Conservation (phyloP, 371 early-diverging fungal genomes). For the Mortierella sp. region DNA sequence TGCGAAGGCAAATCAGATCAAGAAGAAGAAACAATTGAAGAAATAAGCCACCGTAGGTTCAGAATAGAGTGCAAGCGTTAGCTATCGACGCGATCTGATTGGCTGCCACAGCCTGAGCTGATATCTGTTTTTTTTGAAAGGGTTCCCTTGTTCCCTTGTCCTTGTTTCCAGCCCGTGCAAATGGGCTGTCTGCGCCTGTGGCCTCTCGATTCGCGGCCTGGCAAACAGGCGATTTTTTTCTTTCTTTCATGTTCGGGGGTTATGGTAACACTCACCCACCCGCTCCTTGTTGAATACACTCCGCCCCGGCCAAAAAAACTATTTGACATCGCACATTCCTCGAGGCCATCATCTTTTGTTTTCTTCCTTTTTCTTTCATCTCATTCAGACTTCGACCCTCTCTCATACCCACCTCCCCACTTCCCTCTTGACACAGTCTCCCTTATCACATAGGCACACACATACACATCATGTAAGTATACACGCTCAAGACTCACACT, state of each 20-base stretch:
- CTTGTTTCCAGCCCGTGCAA: background rate
- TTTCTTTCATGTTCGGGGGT: constrained; percentile 2
- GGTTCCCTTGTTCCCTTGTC: background rate
- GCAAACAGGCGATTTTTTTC: constrained; percentile 13
- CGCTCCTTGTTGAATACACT: background rate
- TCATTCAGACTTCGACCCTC: constrained; percentile 2
- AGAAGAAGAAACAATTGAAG: constrained; percentile 20
- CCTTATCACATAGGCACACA: background rate
- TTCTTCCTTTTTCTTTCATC: constrained; percentile 14
- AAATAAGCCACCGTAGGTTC: constrained; percentile 15
- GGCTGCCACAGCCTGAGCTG: constrained; percentile 52
- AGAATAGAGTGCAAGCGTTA: background rate
- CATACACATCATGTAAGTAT: constrained; percentile 39
- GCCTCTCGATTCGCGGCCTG: background rate
- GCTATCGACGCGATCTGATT: constrained; percentile 36
- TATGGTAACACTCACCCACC: constrained; percentile 7
- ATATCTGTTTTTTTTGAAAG: constrained; percentile 21
- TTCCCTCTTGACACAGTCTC: constrained; percentile 6
- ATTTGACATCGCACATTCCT: constrained; percentile 10
- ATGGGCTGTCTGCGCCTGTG: background rate
- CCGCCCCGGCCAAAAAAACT: constrained; percentile 3
- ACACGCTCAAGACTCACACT: background rate
- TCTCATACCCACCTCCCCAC: background rate
- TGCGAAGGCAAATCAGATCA: background rate
- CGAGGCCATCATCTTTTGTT: background rate